Evolutionary conservation across 23 red algal genomes (phyloP), one percentile per base, ranked within the genome.

Genomic region (Gracilaria domingensis): DNA sequence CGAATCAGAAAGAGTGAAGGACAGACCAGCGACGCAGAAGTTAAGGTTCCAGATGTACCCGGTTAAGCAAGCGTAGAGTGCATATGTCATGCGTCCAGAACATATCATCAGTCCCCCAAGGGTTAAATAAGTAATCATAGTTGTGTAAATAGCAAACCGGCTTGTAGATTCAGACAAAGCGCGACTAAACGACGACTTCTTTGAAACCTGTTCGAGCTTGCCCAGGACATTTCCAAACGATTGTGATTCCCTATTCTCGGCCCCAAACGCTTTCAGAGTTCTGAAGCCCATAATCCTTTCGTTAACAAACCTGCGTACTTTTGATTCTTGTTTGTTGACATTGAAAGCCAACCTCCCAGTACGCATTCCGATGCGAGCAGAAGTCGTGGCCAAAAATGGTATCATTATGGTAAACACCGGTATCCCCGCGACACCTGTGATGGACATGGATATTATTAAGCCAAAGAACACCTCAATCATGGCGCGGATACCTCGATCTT

Each of bases 41-140:
- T 90, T 90, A 37, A 90, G 58, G 36, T 77, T 81, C 87, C 87
- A 90, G 76, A 90, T 81, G 44, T 77, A 90, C 45, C 87, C 87
- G 23, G 61, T 81, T 18, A 90, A 40, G 58, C 87, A 81, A 30
- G 87, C 54, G 29, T 81, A 90, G 14, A 56, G 48, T 59, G 56
- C 87, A 40, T 81, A 90, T 7, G 87, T 60, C 30, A 90, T 37
- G 38, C 45, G 57, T 25, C 87, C 74, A 17, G 76, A 60, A 36
- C 87, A 81, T 26, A 90, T 81, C 32, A 90, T 29, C 33, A 81
- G 47, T 21, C 87, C 87, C 9, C 87, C 87, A 20, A 80, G 37
- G 12, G 61, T 66, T 40, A 90, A 30, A 70, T 67, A 90, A 14
- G 38, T 12, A 24, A 81, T 49, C 40, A 90, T 90, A 18, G 74